Evolutionary conservation across 1,284 basidiomycete species (phyloP).

Genomic region (Naganishia cerealis): DNA sequence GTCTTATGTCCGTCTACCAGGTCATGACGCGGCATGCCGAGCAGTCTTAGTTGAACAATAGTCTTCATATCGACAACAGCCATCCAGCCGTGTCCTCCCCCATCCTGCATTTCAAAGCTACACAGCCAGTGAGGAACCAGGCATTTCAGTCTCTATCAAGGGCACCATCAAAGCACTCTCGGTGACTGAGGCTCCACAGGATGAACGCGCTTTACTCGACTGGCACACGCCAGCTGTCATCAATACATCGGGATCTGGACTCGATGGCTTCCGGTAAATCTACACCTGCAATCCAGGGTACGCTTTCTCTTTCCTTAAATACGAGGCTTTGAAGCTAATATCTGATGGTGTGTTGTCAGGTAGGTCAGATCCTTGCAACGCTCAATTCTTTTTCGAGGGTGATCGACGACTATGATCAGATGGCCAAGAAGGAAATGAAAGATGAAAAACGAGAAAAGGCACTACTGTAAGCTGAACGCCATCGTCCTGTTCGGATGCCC

Average conservation of each 20-base stretch:
- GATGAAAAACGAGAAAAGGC: conserved; percentile 93
- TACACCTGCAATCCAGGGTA: conserved; percentile 78
- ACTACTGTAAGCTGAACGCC: conserved; percentile 65
- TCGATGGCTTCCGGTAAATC: conserved; percentile 72
- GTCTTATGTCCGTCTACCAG: not conserved
- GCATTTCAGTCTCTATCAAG: not conserved
- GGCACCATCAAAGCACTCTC: conserved; percentile 1
- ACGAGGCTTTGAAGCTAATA: not conserved
- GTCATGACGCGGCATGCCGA: not conserved
- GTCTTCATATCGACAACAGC: not conserved
- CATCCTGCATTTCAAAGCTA: not conserved
- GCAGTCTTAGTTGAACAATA: not conserved
- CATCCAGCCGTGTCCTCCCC: not conserved
- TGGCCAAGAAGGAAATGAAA: conserved; percentile 90
- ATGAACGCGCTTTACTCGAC: conserved; percentile 95
- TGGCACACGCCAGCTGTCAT: conserved; percentile 84
- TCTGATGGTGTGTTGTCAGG: conserved; percentile 6
- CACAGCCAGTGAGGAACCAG: not conserved
- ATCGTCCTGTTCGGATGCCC: not conserved
- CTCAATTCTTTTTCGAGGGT: conserved; percentile 87
- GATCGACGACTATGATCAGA: conserved; percentile 91
- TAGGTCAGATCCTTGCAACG: conserved; percentile 91
- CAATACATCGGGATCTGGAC: conserved; percentile 81
- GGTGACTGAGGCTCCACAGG: not conserved
- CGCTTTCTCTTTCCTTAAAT: conserved; percentile 40